These are phyloP conservation scores for Pythium sp. DNA, from an alignment of 352 stramenopile genomes.

Conservation along the genomic window DNA sequence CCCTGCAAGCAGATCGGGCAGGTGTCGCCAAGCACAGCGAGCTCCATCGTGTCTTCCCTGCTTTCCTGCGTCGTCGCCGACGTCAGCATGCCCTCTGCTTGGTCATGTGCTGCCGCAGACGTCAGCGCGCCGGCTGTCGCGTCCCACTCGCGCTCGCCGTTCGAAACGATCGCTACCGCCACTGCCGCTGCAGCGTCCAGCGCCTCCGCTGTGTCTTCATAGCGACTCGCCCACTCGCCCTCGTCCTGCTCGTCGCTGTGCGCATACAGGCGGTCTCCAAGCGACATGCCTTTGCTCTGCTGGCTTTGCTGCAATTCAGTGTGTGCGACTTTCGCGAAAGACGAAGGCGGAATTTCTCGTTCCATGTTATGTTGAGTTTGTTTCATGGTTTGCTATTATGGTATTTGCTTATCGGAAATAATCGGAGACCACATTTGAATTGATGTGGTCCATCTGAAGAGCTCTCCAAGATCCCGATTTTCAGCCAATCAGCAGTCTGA, in stretches of 20 bases:
- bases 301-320: neutral
- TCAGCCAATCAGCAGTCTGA: constrained; percentile 34
- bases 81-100: constrained; percentile 7
- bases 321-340: neutral
- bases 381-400: too few species aligned
- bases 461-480: constrained; percentile 15
- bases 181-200: constrained; percentile 2
- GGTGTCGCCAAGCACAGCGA: constrained; percentile 63
- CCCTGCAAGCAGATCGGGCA: constrained; percentile 71
- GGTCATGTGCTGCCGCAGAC: constrained; percentile 19
- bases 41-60: constrained; percentile 26
- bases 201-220: constrained; percentile 16
- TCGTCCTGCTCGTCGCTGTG: constrained; percentile 33
- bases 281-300: constrained; percentile 29
- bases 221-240: constrained; percentile 42
- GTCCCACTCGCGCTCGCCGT: constrained; percentile 20
- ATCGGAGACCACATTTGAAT: neutral
- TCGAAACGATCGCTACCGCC: constrained; percentile 1
- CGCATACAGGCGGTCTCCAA: constrained; percentile 26
- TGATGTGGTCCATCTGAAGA: constrained; percentile 3
- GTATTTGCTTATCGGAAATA: neutral
- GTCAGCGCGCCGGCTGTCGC: constrained; percentile 15
- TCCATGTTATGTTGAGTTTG: neutral
- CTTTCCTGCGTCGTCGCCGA: constrained; percentile 16
- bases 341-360: neutral